Percentiles rank a stretch among this genome's conserved stretches.
Evolutionary conservation across 2,329 filamentous ascomycete genomes (phyloP).

Genomic region (Diaporthe vaccinii): DNA sequence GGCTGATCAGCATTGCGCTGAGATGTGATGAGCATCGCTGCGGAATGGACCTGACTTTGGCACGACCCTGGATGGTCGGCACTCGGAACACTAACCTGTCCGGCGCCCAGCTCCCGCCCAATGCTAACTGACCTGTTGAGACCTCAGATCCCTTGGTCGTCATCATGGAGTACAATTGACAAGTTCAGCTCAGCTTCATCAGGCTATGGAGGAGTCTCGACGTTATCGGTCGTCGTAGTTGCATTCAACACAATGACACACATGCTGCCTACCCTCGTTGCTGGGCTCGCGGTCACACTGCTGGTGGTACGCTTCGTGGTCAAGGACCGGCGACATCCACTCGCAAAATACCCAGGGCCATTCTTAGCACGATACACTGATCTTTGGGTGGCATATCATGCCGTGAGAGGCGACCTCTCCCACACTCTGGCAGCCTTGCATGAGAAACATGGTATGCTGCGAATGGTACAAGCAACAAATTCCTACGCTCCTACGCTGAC

Average conservation of each 20-base stretch:
- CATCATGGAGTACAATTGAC: background rate
- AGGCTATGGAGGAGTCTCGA: background rate
- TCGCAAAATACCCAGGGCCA: conserved; percentile 11
- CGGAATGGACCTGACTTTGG: background rate
- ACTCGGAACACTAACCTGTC: conserved; percentile 18
- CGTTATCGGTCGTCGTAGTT: background rate
- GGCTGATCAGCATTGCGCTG: background rate
- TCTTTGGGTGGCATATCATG: conserved; percentile 14
- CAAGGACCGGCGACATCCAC: background rate
- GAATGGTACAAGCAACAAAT: background rate
- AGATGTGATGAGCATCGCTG: conserved; percentile 6
- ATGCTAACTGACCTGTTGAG: background rate
- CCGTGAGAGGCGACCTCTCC: conserved; percentile 2
- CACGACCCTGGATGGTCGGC: conserved; percentile 1
- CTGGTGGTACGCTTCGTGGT: background rate
- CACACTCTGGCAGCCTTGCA: conserved; percentile 11
- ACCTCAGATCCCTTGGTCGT: conserved; percentile 1
- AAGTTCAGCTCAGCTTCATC: background rate
- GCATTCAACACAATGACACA: background rate
- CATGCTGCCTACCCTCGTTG: background rate
- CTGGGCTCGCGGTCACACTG: background rate
- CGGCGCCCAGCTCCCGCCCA: conserved; percentile 10
- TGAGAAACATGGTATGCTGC: conserved; percentile 4
- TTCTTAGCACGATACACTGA: conserved; percentile 13
- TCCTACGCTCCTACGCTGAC: background rate